Percentiles rank a stretch among this genome's conserved stretches.
Evolutionary conservation across 108 stramenopile species (phyloP).

Genomic region (Skeletonema costatum): DNA sequence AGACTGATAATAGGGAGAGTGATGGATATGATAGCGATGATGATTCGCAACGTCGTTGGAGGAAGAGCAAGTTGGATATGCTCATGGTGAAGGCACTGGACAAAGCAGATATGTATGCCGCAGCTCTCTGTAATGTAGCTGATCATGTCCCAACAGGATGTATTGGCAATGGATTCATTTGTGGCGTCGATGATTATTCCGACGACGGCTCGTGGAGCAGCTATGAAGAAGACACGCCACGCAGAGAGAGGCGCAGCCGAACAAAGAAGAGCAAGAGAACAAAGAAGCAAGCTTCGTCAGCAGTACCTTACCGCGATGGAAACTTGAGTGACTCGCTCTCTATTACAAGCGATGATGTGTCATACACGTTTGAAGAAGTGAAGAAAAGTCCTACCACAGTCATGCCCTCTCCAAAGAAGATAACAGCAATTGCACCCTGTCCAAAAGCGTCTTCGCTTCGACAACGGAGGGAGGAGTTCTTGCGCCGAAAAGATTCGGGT

Average conservation of each 20-base stretch:
- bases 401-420: neutral
- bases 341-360: neutral
- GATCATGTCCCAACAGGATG: neutral
- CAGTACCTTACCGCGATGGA: neutral
- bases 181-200: neutral
- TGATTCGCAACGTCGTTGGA: neutral
- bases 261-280: neutral
- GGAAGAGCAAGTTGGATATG: neutral
- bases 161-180: neutral
- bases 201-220: neutral
- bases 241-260: neutral
- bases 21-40: neutral
- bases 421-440: neutral
- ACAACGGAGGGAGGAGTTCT: conserved; percentile 2
- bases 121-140: neutral
- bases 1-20: neutral
- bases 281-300: neutral
- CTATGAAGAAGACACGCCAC: neutral
- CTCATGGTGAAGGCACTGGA: neutral
- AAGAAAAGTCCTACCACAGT: neutral
- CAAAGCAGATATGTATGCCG: neutral
- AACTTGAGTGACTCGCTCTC: conserved; percentile 6
- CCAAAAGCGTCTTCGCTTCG: neutral
- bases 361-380: neutral
- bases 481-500: neutral